A percentile compares a stretch with the other conserved stretches of the same genome.
Conservation (phyloP, 2,329 filamentous ascomycete species). For the Ilyonectria destructans region DNA sequence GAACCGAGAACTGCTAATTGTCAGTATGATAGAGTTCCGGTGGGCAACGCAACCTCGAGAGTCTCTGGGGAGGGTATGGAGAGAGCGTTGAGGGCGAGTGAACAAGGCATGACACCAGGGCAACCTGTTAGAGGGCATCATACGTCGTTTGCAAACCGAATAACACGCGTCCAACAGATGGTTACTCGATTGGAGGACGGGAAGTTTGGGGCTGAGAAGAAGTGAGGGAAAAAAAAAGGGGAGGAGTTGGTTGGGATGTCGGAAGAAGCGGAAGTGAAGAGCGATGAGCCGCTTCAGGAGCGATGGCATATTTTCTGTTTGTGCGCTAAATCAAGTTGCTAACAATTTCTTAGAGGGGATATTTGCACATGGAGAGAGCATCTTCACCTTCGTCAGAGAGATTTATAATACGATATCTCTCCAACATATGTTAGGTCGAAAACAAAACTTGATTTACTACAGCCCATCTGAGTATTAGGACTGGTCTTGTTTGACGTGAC, state of each 20-base stretch:
- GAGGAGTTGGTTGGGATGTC: background rate
- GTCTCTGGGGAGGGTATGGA: conserved; percentile 8
- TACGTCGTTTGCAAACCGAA: conserved; percentile 41
- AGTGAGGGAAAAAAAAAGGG: background rate
- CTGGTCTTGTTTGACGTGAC: too few relatives aligned
- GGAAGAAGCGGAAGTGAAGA: background rate
- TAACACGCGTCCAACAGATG: conserved; percentile 28
- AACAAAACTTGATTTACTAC: too few relatives aligned
- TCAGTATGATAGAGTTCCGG: conserved; percentile 22
- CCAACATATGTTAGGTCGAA: too few relatives aligned
- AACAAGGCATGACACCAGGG: background rate
- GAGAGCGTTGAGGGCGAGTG: background rate
- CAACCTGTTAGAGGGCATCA: conserved; percentile 12
- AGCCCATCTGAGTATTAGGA: too few relatives aligned
- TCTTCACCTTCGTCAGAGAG: too few relatives aligned
- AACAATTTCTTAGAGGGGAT: too few relatives aligned
- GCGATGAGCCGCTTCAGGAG: background rate
- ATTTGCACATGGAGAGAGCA: too few relatives aligned
- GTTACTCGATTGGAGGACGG: conserved; percentile 2
- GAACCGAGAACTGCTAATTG: background rate
- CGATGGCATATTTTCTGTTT: background rate
- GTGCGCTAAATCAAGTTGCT: background rate
- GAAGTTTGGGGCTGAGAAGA: conserved; percentile 1
- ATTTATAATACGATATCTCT: too few relatives aligned
- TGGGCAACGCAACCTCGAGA: conserved; percentile 10